Conservation (phyloP, 2,329 filamentous ascomycete genomes). For the Xylariaceae sp. region DNA sequence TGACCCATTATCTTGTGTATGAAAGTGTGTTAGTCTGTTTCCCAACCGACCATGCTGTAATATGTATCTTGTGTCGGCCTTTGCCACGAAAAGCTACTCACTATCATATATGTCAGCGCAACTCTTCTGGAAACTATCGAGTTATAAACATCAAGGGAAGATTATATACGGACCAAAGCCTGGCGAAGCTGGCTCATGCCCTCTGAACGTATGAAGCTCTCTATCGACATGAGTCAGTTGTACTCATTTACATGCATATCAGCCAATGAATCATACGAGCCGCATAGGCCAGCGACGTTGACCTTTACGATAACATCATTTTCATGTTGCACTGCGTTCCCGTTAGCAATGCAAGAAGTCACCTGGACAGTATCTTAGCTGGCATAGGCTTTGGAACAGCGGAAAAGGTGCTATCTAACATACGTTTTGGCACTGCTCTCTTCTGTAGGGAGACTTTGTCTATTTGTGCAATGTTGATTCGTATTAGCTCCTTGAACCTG, state of each 20-base stretch:
- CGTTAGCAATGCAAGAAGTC: conserved; percentile 14
- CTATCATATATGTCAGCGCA: too few relatives aligned
- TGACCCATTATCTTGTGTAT: conserved; percentile 60
- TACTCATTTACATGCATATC: not conserved
- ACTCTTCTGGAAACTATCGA: too few relatives aligned
- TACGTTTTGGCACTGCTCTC: conserved; percentile 68
- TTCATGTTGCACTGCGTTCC: conserved; percentile 56
- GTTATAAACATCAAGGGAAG: too few relatives aligned
- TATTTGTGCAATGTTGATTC: too few relatives aligned
- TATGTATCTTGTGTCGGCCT: too few relatives aligned
- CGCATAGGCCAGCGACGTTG: conserved; percentile 78
- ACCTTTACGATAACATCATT: conserved; percentile 83
- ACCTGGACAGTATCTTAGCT: not conserved
- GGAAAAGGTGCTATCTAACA: conserved; percentile 17
- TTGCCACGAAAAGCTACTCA: too few relatives aligned
- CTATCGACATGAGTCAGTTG: conserved; percentile 39
- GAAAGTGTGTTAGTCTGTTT: too few relatives aligned
- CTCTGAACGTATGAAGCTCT: conserved; percentile 83
- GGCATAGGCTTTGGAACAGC: not conserved
- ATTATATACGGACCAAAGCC: conserved; percentile 44
- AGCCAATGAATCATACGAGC: conserved; percentile 59
- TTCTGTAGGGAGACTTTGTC: conserved; percentile 73
- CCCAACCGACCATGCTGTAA: too few relatives aligned
- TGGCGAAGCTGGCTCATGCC: conserved; percentile 67
- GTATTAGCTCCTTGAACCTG: too few relatives aligned